A percentile compares a stretch with the other conserved stretches of the same genome.
phyloP scores from a whole-genome alignment of 2,329 filamentous ascomycete species.

The Neurospora sp. region DNA sequence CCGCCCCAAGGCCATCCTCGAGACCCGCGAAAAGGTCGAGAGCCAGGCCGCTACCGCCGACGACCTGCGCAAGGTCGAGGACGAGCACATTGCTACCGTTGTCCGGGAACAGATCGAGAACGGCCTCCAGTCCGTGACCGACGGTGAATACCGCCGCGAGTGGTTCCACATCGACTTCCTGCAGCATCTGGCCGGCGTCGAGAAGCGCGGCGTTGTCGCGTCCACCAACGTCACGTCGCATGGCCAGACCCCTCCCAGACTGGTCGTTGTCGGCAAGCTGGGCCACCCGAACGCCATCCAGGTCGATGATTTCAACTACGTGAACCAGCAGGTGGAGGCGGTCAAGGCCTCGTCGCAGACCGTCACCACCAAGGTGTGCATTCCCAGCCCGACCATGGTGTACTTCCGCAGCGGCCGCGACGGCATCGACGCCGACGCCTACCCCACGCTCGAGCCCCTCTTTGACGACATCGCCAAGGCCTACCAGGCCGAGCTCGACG shows the following conservation, averaged over 20 bases:
- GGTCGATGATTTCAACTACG: constrained; percentile 45
- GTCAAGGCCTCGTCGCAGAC: constrained; percentile 20
- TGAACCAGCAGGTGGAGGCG: constrained; percentile 34
- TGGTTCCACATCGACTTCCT: constrained; percentile 52
- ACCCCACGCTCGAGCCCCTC: constrained; percentile 44
- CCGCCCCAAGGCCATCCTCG: constrained; percentile 38
- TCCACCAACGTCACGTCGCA: constrained; percentile 34
- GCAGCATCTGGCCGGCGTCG: constrained; percentile 41
- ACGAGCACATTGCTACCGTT: constrained; percentile 37
- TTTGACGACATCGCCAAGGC: constrained; percentile 45
- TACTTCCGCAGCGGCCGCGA: constrained; percentile 47
- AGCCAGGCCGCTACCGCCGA: constrained; percentile 29
- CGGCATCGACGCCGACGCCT: constrained; percentile 39
- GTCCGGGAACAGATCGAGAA: constrained; percentile 37
- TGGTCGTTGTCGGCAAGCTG: constrained; percentile 44
- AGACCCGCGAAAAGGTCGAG: constrained; percentile 36
- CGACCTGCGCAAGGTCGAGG: constrained; percentile 39
- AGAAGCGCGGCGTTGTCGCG: constrained; percentile 35
- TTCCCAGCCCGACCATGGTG: constrained; percentile 49
- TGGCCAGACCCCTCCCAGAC: constrained; percentile 41
- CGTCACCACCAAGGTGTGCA: constrained; percentile 39
- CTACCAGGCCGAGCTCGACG: constrained; percentile 43
- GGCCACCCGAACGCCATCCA: constrained; percentile 43
- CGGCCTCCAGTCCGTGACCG: constrained; percentile 40
- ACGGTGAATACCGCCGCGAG: constrained; percentile 45